phyloP scores from a whole-genome alignment of 176 grass and related monocot genomes.

The Triticum turgidum region DNA sequence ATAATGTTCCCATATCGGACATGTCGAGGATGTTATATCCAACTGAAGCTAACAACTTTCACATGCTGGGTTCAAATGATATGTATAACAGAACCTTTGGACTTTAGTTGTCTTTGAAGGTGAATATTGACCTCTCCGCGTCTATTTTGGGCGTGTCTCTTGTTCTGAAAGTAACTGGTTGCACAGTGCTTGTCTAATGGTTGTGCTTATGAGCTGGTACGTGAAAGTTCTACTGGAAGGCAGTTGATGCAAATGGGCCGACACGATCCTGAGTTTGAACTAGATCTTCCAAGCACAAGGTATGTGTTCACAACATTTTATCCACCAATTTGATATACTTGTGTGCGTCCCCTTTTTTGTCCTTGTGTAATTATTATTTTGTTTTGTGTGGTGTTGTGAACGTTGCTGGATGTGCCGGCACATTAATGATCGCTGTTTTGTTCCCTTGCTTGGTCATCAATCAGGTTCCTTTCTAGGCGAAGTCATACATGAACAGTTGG shows the following conservation, averaged over 20 bases:
- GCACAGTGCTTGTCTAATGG: slow-evolving; percentile 7
- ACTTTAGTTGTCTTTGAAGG: slow-evolving; percentile 43
- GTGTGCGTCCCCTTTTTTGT: not conserved
- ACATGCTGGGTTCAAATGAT: slow-evolving; percentile 57
- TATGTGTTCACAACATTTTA: slow-evolving; percentile 10
- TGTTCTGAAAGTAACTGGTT: slow-evolving; percentile 34
- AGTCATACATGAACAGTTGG: not conserved
- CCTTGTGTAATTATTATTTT: not conserved
- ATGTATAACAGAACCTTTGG: slow-evolving; percentile 82
- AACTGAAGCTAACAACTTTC: slow-evolving; percentile 60
- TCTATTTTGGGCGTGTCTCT: slow-evolving; percentile 20
- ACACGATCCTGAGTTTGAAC: slow-evolving; percentile 18
- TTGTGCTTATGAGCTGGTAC: slow-evolving; percentile 29
- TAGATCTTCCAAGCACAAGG: slow-evolving; percentile 46
- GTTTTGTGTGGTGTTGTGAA: too few relatives aligned
- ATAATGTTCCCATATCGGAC: slow-evolving; percentile 50
- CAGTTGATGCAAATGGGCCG: slow-evolving; percentile 31
- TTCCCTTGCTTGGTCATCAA: not conserved
- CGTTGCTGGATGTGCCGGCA: not conserved
- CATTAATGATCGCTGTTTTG: not conserved
- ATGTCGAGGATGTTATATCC: slow-evolving; percentile 57
- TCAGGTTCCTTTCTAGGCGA: not conserved
- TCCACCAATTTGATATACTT: not conserved
- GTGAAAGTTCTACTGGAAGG: slow-evolving; percentile 21
- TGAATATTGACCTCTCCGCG: slow-evolving; percentile 23